These are phyloP conservation scores for Dendrostoma leiphaemia DNA, from an alignment of 2,329 filamentous ascomycete species.

Conservation along the genomic window DNA sequence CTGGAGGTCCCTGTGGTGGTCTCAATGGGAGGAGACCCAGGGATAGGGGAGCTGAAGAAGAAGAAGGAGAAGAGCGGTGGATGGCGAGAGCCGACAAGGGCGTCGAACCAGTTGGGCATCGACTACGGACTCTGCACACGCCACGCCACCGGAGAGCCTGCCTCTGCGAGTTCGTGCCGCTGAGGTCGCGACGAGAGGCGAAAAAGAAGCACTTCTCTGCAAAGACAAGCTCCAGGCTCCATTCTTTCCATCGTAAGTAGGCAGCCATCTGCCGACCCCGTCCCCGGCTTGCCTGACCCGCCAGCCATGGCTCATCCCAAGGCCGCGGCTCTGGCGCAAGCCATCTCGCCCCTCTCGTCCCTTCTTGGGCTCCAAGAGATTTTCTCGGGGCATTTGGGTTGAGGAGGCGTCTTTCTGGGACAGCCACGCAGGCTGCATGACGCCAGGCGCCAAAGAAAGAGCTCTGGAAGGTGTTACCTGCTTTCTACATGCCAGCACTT, in stretches of 20 bases:
- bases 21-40: background rate
- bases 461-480: background rate
- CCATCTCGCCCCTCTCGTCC: background rate
- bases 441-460: background rate
- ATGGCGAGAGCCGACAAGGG: background rate
- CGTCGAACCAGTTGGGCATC: background rate
- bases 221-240: too few species aligned
- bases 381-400: slow-evolving; percentile 7
- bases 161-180: too few species aligned
- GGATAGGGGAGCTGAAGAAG: background rate
- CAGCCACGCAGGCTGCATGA: background rate
- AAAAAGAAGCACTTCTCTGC: too few species aligned
- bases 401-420: background rate
- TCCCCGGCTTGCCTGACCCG: background rate
- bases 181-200: too few species aligned
- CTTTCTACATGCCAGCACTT: too few species aligned
- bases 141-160: too few species aligned
- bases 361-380: background rate
- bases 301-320: slow-evolving; percentile 3
- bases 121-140: too few species aligned
- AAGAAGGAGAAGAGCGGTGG: background rate
- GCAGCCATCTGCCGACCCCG: background rate
- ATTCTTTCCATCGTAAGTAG: background rate
- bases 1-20: background rate
- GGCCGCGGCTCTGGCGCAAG: slow-evolving; percentile 7